Percentiles rank a stretch among this genome's conserved stretches.
phyloP scores from a whole-genome alignment of 768 basidiomycete genomes.

The Suillus discolor region DNA sequence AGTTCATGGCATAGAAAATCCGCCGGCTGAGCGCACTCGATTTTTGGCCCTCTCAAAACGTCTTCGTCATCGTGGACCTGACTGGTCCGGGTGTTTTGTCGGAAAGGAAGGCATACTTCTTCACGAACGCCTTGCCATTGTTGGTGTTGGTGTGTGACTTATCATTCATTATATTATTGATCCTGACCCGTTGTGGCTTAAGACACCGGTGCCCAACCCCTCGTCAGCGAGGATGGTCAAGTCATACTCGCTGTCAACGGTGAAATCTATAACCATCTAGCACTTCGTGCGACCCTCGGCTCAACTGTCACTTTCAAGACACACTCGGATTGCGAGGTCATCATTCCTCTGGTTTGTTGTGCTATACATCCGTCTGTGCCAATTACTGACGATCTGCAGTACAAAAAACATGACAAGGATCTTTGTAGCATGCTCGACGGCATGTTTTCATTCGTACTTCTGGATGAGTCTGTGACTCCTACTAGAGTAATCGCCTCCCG shows the following conservation, averaged over 20 bases:
- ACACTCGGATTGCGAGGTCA: constrained; percentile 97
- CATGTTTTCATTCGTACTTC: constrained; percentile 97
- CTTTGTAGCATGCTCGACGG: constrained; percentile 87
- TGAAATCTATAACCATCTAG: constrained; percentile 97
- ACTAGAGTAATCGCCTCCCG: constrained; percentile 93
- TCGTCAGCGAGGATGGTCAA: constrained; percentile 84
- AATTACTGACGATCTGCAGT: constrained; percentile 48
- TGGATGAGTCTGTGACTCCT: constrained; percentile 91
- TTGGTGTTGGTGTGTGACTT: constrained; percentile 83
- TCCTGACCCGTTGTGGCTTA: constrained; percentile 2
- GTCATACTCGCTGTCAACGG: constrained; percentile 92
- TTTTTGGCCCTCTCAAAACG: constrained; percentile 88
- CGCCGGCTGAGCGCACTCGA: constrained; percentile 65
- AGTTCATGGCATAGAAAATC: constrained; percentile 77
- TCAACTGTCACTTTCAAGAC: constrained; percentile 85
- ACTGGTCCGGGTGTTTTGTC: constrained; percentile 97
- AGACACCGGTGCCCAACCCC: constrained; percentile 98
- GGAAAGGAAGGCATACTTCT: constrained; percentile 81
- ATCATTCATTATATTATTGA: constrained; percentile 7
- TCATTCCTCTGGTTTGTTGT: constrained; percentile 79
- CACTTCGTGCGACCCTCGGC: constrained; percentile 69
- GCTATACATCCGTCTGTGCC: not conserved
- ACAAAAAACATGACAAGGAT: constrained; percentile 76
- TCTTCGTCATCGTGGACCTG: constrained; percentile 92
- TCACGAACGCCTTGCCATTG: constrained; percentile 96